phyloP scores from a whole-genome alignment of 805 yeast species.

The Saturnispora sanitii region DNA sequence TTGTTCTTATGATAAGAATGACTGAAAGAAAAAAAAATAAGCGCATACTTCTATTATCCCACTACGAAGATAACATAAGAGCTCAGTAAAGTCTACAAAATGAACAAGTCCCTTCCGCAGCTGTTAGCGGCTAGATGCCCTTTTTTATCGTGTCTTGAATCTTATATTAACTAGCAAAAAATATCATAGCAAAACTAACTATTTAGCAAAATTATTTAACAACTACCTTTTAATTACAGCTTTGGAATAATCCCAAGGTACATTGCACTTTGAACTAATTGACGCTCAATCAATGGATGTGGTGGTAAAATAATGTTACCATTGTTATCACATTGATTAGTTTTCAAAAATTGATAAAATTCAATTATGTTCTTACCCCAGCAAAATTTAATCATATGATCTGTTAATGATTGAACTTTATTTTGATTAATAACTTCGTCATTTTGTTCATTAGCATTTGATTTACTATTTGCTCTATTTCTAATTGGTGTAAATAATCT shows the following conservation, averaged over 20 bases:
- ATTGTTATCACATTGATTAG: slow-evolving; percentile 11
- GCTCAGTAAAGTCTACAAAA: no score
- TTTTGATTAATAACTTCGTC: slow-evolving; percentile 11
- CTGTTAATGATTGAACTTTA: slow-evolving; percentile 22
- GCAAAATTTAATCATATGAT: slow-evolving; percentile 24
- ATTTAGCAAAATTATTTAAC: slow-evolving; percentile 5
- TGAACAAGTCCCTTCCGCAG: no score
- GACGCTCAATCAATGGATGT: slow-evolving; percentile 12
- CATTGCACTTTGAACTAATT: slow-evolving; percentile 14
- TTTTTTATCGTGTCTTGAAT: background rate
- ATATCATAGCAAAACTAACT: background rate
- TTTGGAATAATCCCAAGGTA: slow-evolving; percentile 17
- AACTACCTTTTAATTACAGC: background rate
- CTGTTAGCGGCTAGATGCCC: no score
- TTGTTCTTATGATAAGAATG: no score
- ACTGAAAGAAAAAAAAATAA: no score
- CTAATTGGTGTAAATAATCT: slow-evolving; percentile 10
- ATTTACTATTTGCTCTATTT: slow-evolving; percentile 7
- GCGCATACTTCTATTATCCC: no score
- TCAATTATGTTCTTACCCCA: slow-evolving; percentile 21
- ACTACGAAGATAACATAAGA: no score
- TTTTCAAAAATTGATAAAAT: slow-evolving; percentile 19
- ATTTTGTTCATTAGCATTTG: background rate
- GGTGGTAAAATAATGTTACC: slow-evolving; percentile 14
- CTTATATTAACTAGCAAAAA: background rate